Conservation (phyloP, 352 stramenopile genomes). For the Pythium plurisporium region DNA sequence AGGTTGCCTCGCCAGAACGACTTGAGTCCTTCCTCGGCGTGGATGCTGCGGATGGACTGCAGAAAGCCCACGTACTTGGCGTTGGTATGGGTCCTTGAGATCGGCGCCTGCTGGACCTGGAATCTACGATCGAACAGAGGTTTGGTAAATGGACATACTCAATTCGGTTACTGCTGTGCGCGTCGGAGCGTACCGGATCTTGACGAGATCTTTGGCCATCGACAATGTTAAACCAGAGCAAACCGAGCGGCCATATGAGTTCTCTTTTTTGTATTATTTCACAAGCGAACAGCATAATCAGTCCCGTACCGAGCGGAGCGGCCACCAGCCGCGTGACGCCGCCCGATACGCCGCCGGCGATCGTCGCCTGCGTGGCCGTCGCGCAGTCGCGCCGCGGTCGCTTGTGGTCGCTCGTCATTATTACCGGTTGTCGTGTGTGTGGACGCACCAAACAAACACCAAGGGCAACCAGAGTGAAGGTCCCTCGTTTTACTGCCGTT, state of each 20-base stretch:
- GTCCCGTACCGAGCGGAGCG: constrained; percentile 52
- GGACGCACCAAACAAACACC: too few relatives aligned
- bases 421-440: constrained; percentile 3
- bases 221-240: constrained; percentile 1
- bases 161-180: background rate
- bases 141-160: too few relatives aligned
- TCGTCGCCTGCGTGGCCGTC: constrained; percentile 43
- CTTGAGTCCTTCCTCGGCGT: constrained; percentile 71
- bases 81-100: constrained; percentile 15
- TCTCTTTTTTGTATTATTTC: constrained; percentile 14
- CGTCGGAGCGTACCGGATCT: constrained; percentile 44
- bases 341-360: constrained; percentile 61
- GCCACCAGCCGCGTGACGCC: constrained; percentile 60
- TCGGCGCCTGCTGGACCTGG: constrained; percentile 65
- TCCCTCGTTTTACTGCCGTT: constrained; percentile 14
- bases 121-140: constrained; percentile 30
- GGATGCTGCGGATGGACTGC: constrained; percentile 62
- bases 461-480: constrained; percentile 6
- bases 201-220: constrained; percentile 48
- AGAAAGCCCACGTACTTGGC: constrained; percentile 53
- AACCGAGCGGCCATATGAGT: too few relatives aligned
- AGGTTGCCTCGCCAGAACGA: constrained; percentile 85
- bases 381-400: constrained; percentile 11
- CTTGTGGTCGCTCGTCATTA: constrained; percentile 7
- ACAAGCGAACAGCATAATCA: background rate